These are phyloP conservation scores for Stephania japonica DNA, from an alignment of 164 flowering plant species.

Conservation along the genomic window DNA sequence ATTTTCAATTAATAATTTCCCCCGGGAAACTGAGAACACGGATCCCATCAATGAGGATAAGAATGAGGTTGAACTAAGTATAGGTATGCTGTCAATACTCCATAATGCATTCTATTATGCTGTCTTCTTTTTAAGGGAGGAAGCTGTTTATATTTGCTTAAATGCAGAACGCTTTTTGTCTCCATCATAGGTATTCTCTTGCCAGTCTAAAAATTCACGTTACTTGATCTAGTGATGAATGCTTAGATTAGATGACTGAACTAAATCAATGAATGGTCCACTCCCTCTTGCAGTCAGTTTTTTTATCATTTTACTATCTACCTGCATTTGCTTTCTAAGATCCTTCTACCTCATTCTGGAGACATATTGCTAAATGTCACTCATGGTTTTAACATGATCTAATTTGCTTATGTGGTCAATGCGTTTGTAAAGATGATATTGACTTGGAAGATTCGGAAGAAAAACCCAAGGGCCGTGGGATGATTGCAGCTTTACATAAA, in stretches of 20 bases:
- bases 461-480: constrained; percentile 55
- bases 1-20: constrained; percentile 60
- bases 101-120: background rate
- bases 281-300: background rate
- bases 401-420: background rate
- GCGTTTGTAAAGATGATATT: constrained; percentile 61
- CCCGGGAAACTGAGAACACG: constrained; percentile 23
- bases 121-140: background rate
- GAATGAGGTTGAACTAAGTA: constrained; percentile 48
- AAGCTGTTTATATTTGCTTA: background rate
- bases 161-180: background rate
- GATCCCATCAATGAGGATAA: constrained; percentile 26
- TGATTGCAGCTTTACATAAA: constrained; percentile 50
- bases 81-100: constrained; percentile 36
- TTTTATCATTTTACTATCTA: too few relatives aligned
- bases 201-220: background rate
- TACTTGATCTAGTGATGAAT: background rate
- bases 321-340: background rate
- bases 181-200: background rate
- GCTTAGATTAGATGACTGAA: background rate
- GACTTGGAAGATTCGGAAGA: constrained; percentile 62
- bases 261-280: background rate
- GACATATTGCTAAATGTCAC: background rate
- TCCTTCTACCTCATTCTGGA: background rate
- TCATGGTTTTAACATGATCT: background rate